Percentiles rank a stretch among this genome's conserved stretches.
Evolutionary conservation across 139 green algal species (phyloP).

Genomic region (Closterium sp.): DNA sequence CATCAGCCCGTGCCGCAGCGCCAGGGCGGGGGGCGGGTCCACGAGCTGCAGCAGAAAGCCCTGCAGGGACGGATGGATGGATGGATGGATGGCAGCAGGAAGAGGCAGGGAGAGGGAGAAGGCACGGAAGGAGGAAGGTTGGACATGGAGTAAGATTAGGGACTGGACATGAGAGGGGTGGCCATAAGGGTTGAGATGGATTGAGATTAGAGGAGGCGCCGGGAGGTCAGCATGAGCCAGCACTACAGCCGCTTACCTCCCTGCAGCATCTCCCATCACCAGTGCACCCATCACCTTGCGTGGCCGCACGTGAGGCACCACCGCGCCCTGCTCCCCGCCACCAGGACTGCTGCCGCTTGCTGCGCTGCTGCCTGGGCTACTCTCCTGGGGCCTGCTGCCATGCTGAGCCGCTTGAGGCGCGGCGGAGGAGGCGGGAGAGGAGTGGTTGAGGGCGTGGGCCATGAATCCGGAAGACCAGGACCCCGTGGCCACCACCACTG

Average conservation of each 20-base stretch:
- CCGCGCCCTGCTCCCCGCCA: background rate
- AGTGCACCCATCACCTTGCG: background rate
- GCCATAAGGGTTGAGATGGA: background rate
- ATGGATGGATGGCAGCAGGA: too few species aligned
- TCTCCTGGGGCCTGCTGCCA: background rate
- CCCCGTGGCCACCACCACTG: background rate
- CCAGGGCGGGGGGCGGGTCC: background rate
- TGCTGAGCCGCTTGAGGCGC: background rate
- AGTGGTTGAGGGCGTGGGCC: background rate
- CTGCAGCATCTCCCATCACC: background rate
- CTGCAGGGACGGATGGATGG: background rate
- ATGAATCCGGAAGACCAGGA: background rate
- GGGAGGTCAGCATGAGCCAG: too few species aligned
- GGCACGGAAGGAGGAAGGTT: background rate
- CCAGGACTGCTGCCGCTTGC: background rate
- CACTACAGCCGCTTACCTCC: background rate
- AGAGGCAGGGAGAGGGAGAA: background rate
- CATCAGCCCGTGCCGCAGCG: constrained; percentile 11
- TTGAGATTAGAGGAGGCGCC: too few species aligned
- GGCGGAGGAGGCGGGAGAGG: background rate
- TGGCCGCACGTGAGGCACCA: background rate
- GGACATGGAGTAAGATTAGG: background rate
- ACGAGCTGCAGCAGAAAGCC: background rate
- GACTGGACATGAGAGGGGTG: background rate
- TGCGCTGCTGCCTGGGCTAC: background rate